These are phyloP conservation scores for Trichosporon asahii DNA, from an alignment of 1,284 basidiomycete genomes.

Conservation along the genomic window DNA sequence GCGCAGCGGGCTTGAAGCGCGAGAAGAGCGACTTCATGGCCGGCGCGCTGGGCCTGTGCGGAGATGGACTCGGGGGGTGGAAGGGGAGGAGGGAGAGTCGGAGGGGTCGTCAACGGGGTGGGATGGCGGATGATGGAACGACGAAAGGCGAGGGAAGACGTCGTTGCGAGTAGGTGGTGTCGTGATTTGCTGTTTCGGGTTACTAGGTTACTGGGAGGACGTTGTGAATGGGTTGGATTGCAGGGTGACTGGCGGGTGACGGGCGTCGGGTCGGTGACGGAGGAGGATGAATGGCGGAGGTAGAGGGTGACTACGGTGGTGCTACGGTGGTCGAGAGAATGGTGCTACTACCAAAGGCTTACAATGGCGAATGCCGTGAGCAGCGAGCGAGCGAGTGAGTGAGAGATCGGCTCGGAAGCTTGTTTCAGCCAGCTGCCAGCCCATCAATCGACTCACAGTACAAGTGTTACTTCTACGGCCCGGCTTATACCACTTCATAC, in stretches of 20 bases:
- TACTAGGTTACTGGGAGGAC: not conserved
- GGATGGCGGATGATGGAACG: not conserved
- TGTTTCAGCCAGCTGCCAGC: not conserved
- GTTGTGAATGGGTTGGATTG: not conserved
- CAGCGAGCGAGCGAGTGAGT: not conserved
- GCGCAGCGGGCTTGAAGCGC: constrained; percentile 26
- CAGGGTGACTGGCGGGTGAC: not conserved
- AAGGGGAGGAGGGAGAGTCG: not conserved
- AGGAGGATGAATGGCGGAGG: not conserved
- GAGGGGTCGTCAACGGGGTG: constrained; percentile 11
- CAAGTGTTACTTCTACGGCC: not conserved
- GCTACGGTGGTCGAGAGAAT: not conserved
- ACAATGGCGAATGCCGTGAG: not conserved
- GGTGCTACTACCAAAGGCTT: not conserved
- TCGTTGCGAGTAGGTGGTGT: not conserved
- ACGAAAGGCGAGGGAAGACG: not conserved
- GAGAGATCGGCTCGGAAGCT: constrained; percentile 5
- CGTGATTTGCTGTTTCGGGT: constrained; percentile 3
- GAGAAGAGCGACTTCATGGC: constrained; percentile 39
- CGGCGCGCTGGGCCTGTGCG: not conserved
- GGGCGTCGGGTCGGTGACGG: not conserved
- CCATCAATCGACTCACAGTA: not conserved
- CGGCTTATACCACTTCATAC: not conserved
- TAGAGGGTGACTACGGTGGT: not conserved
- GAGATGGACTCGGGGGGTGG: not conserved